Conservation (phyloP, 345 rosid genomes). For the Boechera retrofracta region DNA sequence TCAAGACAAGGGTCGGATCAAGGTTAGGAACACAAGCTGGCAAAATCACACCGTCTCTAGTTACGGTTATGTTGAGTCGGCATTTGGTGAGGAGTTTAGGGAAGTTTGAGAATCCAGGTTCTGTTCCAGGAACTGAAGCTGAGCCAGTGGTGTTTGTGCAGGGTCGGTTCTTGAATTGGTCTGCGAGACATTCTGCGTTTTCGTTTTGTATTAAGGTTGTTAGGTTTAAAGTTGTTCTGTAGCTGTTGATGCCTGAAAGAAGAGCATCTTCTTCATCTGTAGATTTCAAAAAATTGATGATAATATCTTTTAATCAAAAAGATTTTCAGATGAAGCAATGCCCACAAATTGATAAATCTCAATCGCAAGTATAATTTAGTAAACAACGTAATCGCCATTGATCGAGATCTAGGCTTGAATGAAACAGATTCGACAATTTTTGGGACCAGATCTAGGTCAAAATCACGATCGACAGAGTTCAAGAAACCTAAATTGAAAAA, state of each 20-base stretch:
- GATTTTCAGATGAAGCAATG: neutral
- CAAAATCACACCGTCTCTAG: constrained; percentile 69
- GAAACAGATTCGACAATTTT: neutral
- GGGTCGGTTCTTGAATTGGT: constrained; percentile 71
- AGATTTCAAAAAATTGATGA: neutral
- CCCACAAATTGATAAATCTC: neutral
- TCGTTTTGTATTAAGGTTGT: constrained; percentile 55
- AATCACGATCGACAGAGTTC: neutral
- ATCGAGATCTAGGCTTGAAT: constrained; percentile 1
- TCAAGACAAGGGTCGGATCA: constrained; percentile 58
- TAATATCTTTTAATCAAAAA: too few species aligned
- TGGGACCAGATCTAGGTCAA: neutral
- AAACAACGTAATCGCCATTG: neutral
- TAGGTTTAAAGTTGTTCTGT: constrained; percentile 70
- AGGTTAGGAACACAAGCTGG: constrained; percentile 86
- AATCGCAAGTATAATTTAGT: neutral
- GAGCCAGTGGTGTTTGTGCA: constrained; percentile 82
- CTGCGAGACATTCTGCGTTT: constrained; percentile 89
- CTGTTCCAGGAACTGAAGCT: constrained; percentile 77
- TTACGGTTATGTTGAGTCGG: constrained; percentile 65
- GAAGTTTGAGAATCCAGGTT: constrained; percentile 60
- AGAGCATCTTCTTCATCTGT: constrained; percentile 75
- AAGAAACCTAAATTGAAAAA: neutral
- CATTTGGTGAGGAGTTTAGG: constrained; percentile 60
- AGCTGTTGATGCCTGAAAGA: constrained; percentile 66